Conservation (phyloP, 2,329 filamentous ascomycete species). For the Emydomyces testavorans region DNA sequence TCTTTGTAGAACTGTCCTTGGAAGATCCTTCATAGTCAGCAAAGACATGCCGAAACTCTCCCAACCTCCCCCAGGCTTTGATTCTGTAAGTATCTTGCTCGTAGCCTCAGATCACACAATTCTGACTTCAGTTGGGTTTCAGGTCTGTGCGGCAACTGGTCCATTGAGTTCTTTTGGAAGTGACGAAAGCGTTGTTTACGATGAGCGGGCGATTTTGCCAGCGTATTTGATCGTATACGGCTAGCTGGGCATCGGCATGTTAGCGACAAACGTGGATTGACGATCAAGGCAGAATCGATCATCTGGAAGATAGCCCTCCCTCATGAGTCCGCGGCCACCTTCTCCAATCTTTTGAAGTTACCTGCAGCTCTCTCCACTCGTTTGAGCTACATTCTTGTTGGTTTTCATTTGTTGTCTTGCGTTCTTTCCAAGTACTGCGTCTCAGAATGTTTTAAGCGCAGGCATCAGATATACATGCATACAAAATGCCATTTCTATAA, state of each 20-base stretch:
- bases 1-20: slow-evolving; percentile 6
- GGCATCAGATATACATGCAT: no score
- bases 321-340: no score
- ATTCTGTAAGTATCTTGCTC: slow-evolving; percentile 5
- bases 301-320: no score
- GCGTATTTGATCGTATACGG: slow-evolving; percentile 8
- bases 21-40: not conserved
- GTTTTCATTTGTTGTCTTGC: no score
- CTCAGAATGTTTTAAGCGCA: no score
- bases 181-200: slow-evolving; percentile 11
- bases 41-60: not conserved
- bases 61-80: slow-evolving; percentile 1
- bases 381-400: no score
- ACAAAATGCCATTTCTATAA: no score
- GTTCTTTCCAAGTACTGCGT: no score
- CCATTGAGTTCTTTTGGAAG: slow-evolving; percentile 8
- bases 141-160: slow-evolving; percentile 7
- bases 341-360: no score
- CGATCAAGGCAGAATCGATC: not conserved
- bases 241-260: not conserved
- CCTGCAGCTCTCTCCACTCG: no score
- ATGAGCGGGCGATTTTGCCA: slow-evolving; percentile 6
- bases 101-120: not conserved
- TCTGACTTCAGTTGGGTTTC: not conserved
- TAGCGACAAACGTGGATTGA: not conserved